Evolutionary conservation across 2,329 filamentous ascomycete genomes (phyloP).

Genomic region (Aureobasidium pullulans): DNA sequence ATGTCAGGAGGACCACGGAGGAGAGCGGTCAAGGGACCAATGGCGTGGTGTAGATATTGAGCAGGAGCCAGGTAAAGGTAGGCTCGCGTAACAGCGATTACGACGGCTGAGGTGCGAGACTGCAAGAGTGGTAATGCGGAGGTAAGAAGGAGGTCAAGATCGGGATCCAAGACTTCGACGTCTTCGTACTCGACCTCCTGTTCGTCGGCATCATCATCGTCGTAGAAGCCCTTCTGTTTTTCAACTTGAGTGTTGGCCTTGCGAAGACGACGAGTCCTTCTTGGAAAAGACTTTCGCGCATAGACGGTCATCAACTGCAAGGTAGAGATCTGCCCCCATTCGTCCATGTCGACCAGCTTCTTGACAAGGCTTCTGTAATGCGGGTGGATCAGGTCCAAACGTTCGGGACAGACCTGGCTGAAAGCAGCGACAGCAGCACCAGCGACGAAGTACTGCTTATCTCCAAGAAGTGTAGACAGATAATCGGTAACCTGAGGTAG

Average conservation of each 20-base stretch:
- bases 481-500: slow-evolving; percentile 80
- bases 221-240: slow-evolving; percentile 63
- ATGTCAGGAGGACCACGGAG: slow-evolving; percentile 80
- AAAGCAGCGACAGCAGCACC: slow-evolving; percentile 88
- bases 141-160: slow-evolving; percentile 73
- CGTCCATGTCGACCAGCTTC: slow-evolving; percentile 97
- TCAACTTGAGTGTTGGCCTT: slow-evolving; percentile 39
- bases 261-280: slow-evolving; percentile 52
- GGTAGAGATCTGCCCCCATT: slow-evolving; percentile 89
- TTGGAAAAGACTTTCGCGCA: slow-evolving; percentile 79
- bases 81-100: slow-evolving; percentile 76
- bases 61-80: slow-evolving; percentile 78
- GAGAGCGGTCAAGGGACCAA: slow-evolving; percentile 80
- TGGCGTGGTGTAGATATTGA: slow-evolving; percentile 64
- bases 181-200: slow-evolving; percentile 47
- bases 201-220: slow-evolving; percentile 50
- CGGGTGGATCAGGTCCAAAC: slow-evolving; percentile 81
- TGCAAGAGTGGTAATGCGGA: slow-evolving; percentile 78
- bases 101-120: slow-evolving; percentile 86
- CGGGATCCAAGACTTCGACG: slow-evolving; percentile 62
- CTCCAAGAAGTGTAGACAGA: slow-evolving; percentile 67
- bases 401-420: slow-evolving; percentile 78
- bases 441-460: slow-evolving; percentile 89
- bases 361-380: slow-evolving; percentile 79
- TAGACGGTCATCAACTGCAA: slow-evolving; percentile 78